Percentiles rank a stretch among this genome's conserved stretches.
These are phyloP conservation scores for Sclerotinia spermophila DNA, from an alignment of 2,329 filamentous ascomycete species.

Conservation along the genomic window DNA sequence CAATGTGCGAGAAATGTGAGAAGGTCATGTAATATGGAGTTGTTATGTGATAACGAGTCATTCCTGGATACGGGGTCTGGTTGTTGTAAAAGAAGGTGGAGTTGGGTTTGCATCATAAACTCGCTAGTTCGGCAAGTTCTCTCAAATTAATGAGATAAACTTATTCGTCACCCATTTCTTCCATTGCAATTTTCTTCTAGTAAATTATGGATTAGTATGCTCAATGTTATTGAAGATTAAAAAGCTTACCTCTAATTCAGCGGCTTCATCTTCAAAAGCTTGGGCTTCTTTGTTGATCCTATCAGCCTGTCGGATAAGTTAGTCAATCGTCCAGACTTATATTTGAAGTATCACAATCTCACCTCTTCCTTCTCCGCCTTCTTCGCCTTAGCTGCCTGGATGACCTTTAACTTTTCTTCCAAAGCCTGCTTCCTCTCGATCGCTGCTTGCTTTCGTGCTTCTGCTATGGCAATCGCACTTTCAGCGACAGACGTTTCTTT, in stretches of 20 bases:
- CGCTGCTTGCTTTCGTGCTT: constrained; percentile 15
- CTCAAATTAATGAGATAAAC: too few species aligned
- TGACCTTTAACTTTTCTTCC: constrained; percentile 13
- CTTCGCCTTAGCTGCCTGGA: background rate
- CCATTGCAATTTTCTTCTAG: background rate
- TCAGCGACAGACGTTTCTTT: constrained; percentile 6
- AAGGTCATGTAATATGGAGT: background rate
- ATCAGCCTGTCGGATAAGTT: constrained; percentile 6
- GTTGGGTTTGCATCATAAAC: background rate
- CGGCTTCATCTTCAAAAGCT: constrained; percentile 20
- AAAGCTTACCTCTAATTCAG: constrained; percentile 19
- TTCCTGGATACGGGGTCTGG: background rate
- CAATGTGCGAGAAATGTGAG: background rate
- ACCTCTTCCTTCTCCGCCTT: constrained; percentile 5
- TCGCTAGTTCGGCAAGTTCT: background rate
- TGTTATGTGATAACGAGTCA: background rate
- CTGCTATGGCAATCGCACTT: constrained; percentile 7
- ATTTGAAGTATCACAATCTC: background rate
- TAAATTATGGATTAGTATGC: background rate
- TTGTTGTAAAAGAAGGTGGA: background rate
- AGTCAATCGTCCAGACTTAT: background rate
- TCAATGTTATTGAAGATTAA: background rate
- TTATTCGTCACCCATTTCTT: background rate
- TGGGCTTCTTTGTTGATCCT: constrained; percentile 12
- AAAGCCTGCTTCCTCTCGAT: constrained; percentile 15